phyloP scores from a whole-genome alignment of 495 filamentous ascomycete species.

The Hypoxylon subgilvum region DNA sequence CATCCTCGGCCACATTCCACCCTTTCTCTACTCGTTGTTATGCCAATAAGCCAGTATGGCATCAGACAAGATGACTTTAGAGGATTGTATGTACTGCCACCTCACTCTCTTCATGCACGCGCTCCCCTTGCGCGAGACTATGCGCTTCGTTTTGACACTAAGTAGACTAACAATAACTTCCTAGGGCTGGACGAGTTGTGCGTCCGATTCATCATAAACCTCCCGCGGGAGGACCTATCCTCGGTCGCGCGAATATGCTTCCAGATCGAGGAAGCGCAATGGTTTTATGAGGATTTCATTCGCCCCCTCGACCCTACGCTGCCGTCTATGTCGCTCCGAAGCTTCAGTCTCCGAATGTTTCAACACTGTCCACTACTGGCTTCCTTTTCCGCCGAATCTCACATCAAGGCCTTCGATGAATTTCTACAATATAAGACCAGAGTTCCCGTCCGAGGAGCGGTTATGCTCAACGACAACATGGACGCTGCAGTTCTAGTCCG shows the following conservation, averaged over 20 bases:
- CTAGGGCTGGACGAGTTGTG: slow-evolving; percentile 94
- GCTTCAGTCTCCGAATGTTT: slow-evolving; percentile 87
- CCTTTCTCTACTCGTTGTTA: slow-evolving; percentile 44
- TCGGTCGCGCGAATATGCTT: slow-evolving; percentile 94
- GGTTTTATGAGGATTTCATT: slow-evolving; percentile 99
- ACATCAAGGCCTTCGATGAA: slow-evolving; percentile 80
- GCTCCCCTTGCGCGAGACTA: slow-evolving; percentile 7
- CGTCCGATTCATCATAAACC: slow-evolving; percentile 93
- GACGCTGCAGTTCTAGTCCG: slow-evolving; percentile 90
- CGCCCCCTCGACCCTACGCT: slow-evolving; percentile 83
- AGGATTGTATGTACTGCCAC: slow-evolving; percentile 77
- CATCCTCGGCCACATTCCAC: background rate
- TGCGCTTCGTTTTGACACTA: slow-evolving; percentile 6
- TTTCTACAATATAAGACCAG: slow-evolving; percentile 93
- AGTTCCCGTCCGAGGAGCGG: slow-evolving; percentile 91
- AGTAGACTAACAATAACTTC: slow-evolving; percentile 37
- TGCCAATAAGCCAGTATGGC: slow-evolving; percentile 68
- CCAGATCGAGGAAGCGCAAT: slow-evolving; percentile 98
- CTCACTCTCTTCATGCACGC: slow-evolving; percentile 1
- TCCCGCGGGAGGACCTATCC: slow-evolving; percentile 86
- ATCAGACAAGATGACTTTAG: slow-evolving; percentile 80
- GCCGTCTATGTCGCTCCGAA: slow-evolving; percentile 80
- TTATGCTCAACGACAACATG: slow-evolving; percentile 89
- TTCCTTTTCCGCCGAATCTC: slow-evolving; percentile 74
- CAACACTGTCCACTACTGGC: slow-evolving; percentile 89